Evolutionary conservation across 169 alveolate genomes (phyloP).

Genomic region (Plasmodium reichenowi): DNA sequence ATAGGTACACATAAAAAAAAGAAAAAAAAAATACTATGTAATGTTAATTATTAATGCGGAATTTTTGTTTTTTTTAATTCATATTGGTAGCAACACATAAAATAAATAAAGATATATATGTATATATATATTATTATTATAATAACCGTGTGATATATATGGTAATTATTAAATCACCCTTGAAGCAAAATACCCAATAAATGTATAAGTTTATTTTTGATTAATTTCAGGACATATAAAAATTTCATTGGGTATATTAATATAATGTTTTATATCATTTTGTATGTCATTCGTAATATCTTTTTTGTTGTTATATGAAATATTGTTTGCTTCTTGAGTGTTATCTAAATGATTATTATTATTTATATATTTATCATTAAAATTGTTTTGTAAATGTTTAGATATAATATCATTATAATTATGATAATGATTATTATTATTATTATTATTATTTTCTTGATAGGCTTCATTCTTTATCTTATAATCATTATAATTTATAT

Average conservation of each 20-base stretch:
- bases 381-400: not conserved
- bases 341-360: not conserved
- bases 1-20: no score
- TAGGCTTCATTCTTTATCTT: not conserved
- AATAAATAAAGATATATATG: no score
- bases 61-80: no score
- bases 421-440: not conserved
- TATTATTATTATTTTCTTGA: not conserved
- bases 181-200: no score
- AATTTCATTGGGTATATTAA: constrained; percentile 40
- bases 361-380: constrained; percentile 7
- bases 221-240: constrained; percentile 54
- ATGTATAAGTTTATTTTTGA: not conserved
- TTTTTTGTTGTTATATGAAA: constrained; percentile 6
- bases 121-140: no score
- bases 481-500: not conserved
- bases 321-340: constrained; percentile 9
- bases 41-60: no score
- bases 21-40: no score
- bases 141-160: no score
- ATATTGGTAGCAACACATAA: no score
- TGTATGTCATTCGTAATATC: constrained; percentile 5
- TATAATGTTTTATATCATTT: constrained; percentile 6
- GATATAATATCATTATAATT: constrained; percentile 1
- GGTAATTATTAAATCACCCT: no score